Percentiles rank a stretch among this genome's conserved stretches.
Evolutionary conservation across 2,329 filamentous ascomycete species (phyloP).

Genomic region (Alternaria sp.): DNA sequence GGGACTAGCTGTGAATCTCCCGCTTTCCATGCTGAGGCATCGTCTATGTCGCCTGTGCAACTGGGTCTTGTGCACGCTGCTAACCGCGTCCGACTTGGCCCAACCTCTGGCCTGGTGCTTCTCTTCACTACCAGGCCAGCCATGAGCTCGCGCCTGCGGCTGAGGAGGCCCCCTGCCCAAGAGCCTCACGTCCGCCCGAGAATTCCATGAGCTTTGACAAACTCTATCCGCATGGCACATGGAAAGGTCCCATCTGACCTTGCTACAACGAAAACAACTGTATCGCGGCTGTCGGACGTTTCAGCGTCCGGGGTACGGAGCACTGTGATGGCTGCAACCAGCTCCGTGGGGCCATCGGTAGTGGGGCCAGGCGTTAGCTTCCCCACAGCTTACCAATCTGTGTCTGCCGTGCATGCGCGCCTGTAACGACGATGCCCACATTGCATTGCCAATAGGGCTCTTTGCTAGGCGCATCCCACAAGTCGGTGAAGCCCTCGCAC

Average conservation of each 20-base stretch:
- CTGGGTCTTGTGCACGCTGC: not conserved
- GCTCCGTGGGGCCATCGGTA: not conserved
- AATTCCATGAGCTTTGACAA: not conserved
- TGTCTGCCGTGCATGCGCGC: constrained; percentile 5
- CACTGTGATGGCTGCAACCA: constrained; percentile 2
- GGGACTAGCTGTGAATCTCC: not conserved
- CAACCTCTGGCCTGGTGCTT: constrained; percentile 5
- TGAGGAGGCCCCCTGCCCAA: not conserved
- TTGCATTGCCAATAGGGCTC: constrained; percentile 6
- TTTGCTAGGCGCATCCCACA: not conserved
- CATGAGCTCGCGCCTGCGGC: not conserved
- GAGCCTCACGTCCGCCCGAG: not conserved
- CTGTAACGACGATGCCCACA: constrained; percentile 11
- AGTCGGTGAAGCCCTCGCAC: constrained; percentile 12
- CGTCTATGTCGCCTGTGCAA: not conserved
- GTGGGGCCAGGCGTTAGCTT: constrained; percentile 9
- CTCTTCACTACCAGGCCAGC: constrained; percentile 3
- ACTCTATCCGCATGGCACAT: not conserved
- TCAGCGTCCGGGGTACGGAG: constrained; percentile 1
- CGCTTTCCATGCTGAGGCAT: not conserved
- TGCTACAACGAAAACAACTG: constrained; percentile 2
- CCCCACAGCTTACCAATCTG: constrained; percentile 15
- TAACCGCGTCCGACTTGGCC: not conserved
- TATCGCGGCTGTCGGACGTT: constrained; percentile 1
- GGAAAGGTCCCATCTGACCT: not conserved